Percentiles rank a stretch among this genome's conserved stretches.
These are phyloP conservation scores for Mycothermus thermophilus DNA, from an alignment of 495 filamentous ascomycete genomes.

Conservation along the genomic window DNA sequence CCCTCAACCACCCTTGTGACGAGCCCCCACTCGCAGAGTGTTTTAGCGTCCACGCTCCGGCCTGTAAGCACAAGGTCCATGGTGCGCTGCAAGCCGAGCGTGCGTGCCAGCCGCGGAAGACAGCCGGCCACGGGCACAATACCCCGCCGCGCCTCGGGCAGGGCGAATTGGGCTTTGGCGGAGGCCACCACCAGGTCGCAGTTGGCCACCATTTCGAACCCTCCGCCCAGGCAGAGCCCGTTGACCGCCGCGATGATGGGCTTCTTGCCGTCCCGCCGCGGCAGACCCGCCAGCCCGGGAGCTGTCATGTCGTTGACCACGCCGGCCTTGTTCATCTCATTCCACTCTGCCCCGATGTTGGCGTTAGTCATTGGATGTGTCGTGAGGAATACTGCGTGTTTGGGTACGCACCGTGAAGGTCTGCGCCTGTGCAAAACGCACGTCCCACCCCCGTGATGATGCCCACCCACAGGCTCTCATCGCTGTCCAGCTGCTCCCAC, in stretches of 20 bases:
- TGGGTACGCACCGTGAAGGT: constrained; percentile 30
- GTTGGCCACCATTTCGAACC: constrained; percentile 58
- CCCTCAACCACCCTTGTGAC: constrained; percentile 49
- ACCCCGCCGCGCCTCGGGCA: constrained; percentile 58
- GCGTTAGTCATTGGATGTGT: background rate
- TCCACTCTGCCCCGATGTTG: constrained; percentile 5
- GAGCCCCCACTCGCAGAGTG: constrained; percentile 54
- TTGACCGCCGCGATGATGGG: constrained; percentile 66
- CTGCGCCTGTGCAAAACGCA: constrained; percentile 47
- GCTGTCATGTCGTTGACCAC: constrained; percentile 31
- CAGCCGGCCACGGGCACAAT: constrained; percentile 58
- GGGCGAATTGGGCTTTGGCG: constrained; percentile 37
- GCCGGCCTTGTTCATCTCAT: constrained; percentile 8
- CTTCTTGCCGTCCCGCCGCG: constrained; percentile 40
- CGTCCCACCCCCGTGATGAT: constrained; percentile 37
- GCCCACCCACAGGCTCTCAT: constrained; percentile 33
- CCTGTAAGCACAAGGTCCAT: constrained; percentile 59
- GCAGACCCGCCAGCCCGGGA: constrained; percentile 41
- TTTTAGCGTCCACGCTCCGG: constrained; percentile 37
- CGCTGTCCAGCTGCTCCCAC: constrained; percentile 35
- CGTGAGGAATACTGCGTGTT: background rate
- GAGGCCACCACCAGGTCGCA: constrained; percentile 55
- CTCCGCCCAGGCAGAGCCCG: constrained; percentile 62
- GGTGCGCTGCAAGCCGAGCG: constrained; percentile 53
- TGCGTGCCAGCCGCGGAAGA: constrained; percentile 48